phyloP scores from a whole-genome alignment of 257 asterid genomes.

The Misopates orontium region DNA sequence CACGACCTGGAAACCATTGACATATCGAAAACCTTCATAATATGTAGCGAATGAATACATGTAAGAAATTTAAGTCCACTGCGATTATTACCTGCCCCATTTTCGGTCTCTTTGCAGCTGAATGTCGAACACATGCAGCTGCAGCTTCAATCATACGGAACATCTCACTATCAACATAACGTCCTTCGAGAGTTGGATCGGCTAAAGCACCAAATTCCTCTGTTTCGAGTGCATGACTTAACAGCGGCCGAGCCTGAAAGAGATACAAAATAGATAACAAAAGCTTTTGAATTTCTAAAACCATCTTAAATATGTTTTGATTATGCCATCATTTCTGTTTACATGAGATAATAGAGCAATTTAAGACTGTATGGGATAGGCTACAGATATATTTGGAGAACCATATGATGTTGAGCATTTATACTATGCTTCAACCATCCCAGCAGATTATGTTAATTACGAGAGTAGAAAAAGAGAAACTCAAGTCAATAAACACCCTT shows the following conservation, averaged over 20 bases:
- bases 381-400: too few relatives aligned
- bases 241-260: constrained; percentile 86
- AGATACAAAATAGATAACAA: constrained; percentile 18
- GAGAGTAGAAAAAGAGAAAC: not conserved
- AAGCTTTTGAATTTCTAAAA: not conserved
- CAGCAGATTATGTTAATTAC: too few relatives aligned
- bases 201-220: constrained; percentile 36
- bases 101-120: constrained; percentile 50
- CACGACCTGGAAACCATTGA: constrained; percentile 53
- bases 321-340: too few relatives aligned
- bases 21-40: constrained; percentile 1
- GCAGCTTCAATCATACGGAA: constrained; percentile 55
- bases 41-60: too few relatives aligned
- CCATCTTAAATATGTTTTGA: not conserved
- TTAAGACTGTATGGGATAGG: too few relatives aligned
- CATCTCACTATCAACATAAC: constrained; percentile 43
- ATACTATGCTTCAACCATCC: too few relatives aligned
- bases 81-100: constrained; percentile 49
- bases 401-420: too few relatives aligned
- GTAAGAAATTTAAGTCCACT: too few relatives aligned
- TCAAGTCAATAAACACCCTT: too few relatives aligned
- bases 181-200: constrained; percentile 43
- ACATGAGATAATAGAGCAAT: too few relatives aligned
- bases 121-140: constrained; percentile 57
- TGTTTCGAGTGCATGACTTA: constrained; percentile 55